Conservation (phyloP, 140 eudicot species). For the Stevia rebaudiana region DNA sequence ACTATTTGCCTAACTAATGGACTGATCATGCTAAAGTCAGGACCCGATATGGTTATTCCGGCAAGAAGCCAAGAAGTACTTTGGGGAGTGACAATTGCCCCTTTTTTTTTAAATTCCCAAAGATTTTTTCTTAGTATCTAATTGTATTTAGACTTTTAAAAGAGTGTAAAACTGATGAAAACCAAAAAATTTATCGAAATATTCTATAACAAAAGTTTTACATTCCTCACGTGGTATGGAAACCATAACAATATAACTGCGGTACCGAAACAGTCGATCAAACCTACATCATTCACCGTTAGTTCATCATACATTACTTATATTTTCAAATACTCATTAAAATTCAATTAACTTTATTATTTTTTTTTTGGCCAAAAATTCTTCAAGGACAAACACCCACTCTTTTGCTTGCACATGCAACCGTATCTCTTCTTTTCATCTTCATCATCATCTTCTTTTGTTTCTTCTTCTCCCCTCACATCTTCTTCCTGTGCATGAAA, state of each 20-base stretch:
- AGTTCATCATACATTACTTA: slow-evolving; percentile 12
- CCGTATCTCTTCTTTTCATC: slow-evolving; percentile 34
- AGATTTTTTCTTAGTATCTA: too few species aligned
- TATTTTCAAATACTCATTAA: slow-evolving; percentile 8
- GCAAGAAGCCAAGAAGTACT: too few species aligned
- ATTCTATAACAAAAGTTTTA: slow-evolving; percentile 9
- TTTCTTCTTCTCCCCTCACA: slow-evolving; percentile 38
- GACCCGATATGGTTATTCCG: too few species aligned
- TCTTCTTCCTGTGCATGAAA: slow-evolving; percentile 50
- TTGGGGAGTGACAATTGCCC: too few species aligned
- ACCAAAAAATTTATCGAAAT: neutral
- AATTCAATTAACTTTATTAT: neutral
- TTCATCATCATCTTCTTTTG: slow-evolving; percentile 31
- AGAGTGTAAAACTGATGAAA: neutral
- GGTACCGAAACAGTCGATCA: slow-evolving; percentile 16
- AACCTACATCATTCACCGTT: slow-evolving; percentile 8
- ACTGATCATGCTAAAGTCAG: too few species aligned
- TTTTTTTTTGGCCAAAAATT: slow-evolving; percentile 37
- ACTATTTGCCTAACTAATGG: too few species aligned
- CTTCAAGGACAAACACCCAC: slow-evolving; percentile 50
- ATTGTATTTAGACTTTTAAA: too few species aligned
- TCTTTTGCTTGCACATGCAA: slow-evolving; percentile 36
- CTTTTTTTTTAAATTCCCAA: too few species aligned
- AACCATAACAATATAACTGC: neutral
- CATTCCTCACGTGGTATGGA: neutral